phyloP scores from a whole-genome alignment of 768 basidiomycete genomes.

The Hypholoma fasciculare region DNA sequence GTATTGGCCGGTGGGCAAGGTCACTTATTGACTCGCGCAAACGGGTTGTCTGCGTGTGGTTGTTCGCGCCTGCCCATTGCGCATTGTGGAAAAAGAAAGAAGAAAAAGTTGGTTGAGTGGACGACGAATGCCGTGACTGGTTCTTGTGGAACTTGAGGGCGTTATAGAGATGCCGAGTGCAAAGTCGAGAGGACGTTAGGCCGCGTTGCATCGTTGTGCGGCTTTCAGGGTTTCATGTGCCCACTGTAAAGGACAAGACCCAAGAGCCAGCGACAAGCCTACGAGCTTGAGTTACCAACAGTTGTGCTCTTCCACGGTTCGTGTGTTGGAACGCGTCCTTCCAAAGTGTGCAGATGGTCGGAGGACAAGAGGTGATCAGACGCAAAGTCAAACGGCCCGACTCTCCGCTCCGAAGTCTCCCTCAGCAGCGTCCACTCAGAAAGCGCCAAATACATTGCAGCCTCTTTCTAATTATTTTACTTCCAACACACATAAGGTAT shows the following conservation, averaged over 20 bases:
- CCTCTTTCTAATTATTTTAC: background rate
- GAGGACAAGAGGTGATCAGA: background rate
- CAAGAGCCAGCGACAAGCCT: background rate
- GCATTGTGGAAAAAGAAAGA: slow-evolving; percentile 69
- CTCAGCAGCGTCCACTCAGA: background rate
- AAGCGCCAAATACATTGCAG: background rate
- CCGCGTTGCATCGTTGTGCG: background rate
- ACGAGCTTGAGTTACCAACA: background rate
- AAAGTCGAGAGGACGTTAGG: background rate
- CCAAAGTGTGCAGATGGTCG: too few relatives aligned
- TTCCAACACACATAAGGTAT: background rate
- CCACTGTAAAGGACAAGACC: background rate
- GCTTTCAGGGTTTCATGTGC: background rate
- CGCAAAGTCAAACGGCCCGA: background rate
- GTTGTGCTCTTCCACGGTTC: too few relatives aligned
- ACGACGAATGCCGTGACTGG: background rate
- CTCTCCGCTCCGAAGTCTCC: background rate
- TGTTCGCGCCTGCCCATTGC: slow-evolving; percentile 39
- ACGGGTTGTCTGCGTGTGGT: slow-evolving; percentile 1
- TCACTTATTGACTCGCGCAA: background rate
- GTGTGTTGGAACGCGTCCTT: too few relatives aligned
- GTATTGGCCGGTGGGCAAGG: background rate
- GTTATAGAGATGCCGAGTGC: background rate
- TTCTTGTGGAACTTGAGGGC: background rate
- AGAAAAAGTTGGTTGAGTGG: slow-evolving; percentile 30